Conservation (phyloP, 371 early-diverging fungal species). For the Lichtheimia ramosa region DNA sequence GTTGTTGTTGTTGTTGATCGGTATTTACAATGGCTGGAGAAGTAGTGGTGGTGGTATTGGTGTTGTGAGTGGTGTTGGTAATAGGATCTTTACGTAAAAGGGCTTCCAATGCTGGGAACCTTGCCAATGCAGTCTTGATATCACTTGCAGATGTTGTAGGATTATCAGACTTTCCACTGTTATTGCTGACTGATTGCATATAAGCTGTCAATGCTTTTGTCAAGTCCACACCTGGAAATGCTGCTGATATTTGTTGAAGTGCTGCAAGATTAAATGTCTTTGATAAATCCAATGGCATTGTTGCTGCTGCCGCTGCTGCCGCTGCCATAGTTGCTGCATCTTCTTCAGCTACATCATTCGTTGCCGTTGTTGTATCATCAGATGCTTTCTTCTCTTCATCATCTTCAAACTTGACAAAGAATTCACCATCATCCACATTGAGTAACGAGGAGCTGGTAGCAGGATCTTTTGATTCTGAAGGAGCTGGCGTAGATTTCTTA, state of each 20-base stretch:
- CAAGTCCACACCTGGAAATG: conserved; percentile 40
- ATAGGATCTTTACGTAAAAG: conserved; percentile 35
- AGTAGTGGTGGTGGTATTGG: not conserved
- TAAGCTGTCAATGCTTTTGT: conserved; percentile 38
- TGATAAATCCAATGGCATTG: not conserved
- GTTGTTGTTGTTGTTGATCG: conserved; percentile 8
- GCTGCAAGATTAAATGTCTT: conserved; percentile 34
- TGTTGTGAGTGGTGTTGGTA: conserved; percentile 4
- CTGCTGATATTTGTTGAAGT: conserved; percentile 42
- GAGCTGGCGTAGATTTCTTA: not conserved
- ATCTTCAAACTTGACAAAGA: conserved; percentile 51
- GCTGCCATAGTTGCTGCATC: conserved; percentile 6
- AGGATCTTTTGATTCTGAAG: not conserved
- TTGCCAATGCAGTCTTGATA: conserved; percentile 37
- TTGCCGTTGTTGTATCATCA: not conserved
- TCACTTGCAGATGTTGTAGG: conserved; percentile 17
- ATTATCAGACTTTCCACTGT: conserved; percentile 13
- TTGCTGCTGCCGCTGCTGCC: conserved; percentile 3
- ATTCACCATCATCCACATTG: conserved; percentile 26
- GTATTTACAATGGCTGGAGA: conserved; percentile 6
- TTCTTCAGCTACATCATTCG: conserved; percentile 1
- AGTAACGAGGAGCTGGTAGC: not conserved
- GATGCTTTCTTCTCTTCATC: conserved; percentile 31
- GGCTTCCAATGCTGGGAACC: conserved; percentile 44
- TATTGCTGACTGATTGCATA: conserved; percentile 27